Conservation (phyloP, 2,329 filamentous ascomycete species). For the Microsporum ferrugineum region DNA sequence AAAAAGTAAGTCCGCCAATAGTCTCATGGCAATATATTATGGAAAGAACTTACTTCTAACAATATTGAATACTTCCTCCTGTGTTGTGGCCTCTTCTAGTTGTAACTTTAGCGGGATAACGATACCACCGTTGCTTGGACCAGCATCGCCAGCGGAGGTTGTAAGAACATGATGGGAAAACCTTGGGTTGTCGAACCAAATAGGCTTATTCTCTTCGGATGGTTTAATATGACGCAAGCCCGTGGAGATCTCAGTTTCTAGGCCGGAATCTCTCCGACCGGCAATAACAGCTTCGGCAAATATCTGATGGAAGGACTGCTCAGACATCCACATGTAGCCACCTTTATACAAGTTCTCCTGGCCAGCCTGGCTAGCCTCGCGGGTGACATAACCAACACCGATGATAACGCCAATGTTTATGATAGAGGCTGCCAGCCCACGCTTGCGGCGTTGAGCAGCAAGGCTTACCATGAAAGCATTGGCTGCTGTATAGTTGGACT, state of each 20-base stretch:
- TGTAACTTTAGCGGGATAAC: background rate
- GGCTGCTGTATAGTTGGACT: slow-evolving; percentile 31
- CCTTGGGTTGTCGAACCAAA: background rate
- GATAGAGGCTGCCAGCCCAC: slow-evolving; percentile 7
- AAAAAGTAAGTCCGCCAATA: too few relatives aligned
- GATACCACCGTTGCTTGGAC: background rate
- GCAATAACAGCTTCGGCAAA: slow-evolving; percentile 42
- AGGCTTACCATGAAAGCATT: slow-evolving; percentile 36
- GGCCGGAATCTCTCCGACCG: slow-evolving; percentile 23
- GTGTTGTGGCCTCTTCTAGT: too few relatives aligned
- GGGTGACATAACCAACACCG: slow-evolving; percentile 5
- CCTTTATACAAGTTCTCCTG: background rate
- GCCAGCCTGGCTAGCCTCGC: slow-evolving; percentile 4
- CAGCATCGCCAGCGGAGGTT: background rate
- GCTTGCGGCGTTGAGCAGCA: background rate
- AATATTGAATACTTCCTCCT: too few relatives aligned
- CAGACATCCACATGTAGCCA: slow-evolving; percentile 23
- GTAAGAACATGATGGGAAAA: background rate
- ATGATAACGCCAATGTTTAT: slow-evolving; percentile 7
- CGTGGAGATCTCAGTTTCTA: background rate
- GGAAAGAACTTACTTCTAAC: too few relatives aligned
- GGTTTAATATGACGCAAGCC: background rate
- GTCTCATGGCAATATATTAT: too few relatives aligned
- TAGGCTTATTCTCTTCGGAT: background rate
- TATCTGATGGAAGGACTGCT: slow-evolving; percentile 43